Evolutionary conservation across 2,329 filamentous ascomycete genomes (phyloP).

Genomic region (Thelonectria rubi): DNA sequence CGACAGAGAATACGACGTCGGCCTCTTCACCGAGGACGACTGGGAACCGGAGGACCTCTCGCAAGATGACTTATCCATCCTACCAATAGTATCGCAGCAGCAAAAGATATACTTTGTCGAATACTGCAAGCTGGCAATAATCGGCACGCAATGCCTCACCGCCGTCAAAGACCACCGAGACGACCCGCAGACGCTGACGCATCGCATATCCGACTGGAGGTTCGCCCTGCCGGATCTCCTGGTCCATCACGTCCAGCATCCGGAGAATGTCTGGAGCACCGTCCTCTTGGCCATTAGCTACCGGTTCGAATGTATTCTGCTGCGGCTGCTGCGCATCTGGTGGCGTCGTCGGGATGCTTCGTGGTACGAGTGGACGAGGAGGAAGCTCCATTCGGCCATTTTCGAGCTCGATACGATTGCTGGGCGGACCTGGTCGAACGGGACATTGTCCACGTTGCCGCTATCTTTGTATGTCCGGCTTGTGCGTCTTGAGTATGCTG

Average conservation of each 20-base stretch:
- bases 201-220: constrained; percentile 8
- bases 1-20: constrained; percentile 10
- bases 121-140: constrained; percentile 16
- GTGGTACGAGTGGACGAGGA: constrained; percentile 15
- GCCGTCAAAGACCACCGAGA: constrained; percentile 10
- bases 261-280: constrained; percentile 14
- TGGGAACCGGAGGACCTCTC: constrained; percentile 15
- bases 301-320: constrained; percentile 20
- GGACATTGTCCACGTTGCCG: constrained; percentile 3
- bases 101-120: constrained; percentile 16
- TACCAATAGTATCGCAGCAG: neutral
- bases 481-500: too few relatives aligned
- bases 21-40: constrained; percentile 13
- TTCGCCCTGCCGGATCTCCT: constrained; percentile 8
- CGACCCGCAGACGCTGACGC: constrained; percentile 4
- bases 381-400: constrained; percentile 10
- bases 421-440: constrained; percentile 11
- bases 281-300: constrained; percentile 16
- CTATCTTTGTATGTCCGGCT: constrained; percentile 20
- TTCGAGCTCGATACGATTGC: constrained; percentile 21
- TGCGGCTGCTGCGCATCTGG: constrained; percentile 14
- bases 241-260: constrained; percentile 1
- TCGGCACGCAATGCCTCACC: constrained; percentile 13
- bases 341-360: constrained; percentile 7
- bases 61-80: neutral